A percentile compares a stretch with the other conserved stretches of the same genome.
Conservation (phyloP, 1,284 basidiomycete genomes). For the Gomphus sp. region DNA sequence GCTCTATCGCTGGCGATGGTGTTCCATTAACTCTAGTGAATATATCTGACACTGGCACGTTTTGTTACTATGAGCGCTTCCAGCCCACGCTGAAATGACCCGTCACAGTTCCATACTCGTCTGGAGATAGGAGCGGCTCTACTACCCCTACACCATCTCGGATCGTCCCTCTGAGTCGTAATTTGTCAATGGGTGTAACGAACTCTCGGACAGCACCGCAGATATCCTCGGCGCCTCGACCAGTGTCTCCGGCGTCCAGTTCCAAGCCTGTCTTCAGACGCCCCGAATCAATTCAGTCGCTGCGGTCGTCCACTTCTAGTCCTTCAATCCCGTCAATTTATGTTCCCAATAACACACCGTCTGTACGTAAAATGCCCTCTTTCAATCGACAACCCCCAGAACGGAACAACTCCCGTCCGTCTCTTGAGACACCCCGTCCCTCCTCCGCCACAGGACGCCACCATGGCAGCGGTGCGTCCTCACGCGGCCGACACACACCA, state of each 20-base stretch:
- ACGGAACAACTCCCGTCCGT: background rate
- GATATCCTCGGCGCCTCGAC: background rate
- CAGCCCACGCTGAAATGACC: background rate
- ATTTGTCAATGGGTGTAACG: background rate
- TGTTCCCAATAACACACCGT: background rate
- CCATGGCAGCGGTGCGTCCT: background rate
- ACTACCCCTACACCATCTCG: background rate
- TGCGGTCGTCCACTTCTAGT: background rate
- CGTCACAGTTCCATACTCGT: background rate
- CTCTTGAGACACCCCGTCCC: background rate
- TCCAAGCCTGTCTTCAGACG: background rate
- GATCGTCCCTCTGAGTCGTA: background rate
- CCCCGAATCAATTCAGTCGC: background rate
- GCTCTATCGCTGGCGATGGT: constrained; percentile 42
- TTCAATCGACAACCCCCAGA: background rate
- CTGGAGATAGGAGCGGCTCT: background rate
- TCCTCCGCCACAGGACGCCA: background rate
- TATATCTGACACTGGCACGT: constrained; percentile 30
- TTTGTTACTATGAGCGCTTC: background rate
- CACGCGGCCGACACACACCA: background rate
- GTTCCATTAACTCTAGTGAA: constrained; percentile 44
- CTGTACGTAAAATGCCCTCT: background rate
- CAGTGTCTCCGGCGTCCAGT: background rate
- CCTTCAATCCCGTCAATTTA: background rate
- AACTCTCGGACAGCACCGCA: background rate